Evolutionary conservation across 768 basidiomycete genomes (phyloP).

Genomic region (Leccinum aurantiacum): DNA sequence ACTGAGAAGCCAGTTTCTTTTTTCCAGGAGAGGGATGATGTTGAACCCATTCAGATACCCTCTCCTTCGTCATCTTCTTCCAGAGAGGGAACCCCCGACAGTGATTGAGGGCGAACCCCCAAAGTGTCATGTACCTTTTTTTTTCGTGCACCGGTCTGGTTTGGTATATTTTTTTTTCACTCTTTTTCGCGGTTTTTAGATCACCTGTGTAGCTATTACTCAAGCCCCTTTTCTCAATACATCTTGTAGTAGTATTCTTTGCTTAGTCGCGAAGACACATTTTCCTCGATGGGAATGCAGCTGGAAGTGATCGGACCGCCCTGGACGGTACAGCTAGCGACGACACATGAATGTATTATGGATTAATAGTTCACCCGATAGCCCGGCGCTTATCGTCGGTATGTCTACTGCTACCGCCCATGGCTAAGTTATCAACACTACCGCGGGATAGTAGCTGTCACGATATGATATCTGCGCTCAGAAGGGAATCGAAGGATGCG

Average conservation of each 20-base stretch:
- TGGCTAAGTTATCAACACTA: conserved; percentile 6
- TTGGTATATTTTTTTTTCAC: neutral
- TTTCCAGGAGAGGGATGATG: conserved; percentile 59
- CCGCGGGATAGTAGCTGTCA: conserved; percentile 16
- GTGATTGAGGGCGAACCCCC: conserved; percentile 18
- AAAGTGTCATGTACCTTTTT: neutral
- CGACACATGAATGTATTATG: neutral
- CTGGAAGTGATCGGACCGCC: neutral
- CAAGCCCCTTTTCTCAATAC: neutral
- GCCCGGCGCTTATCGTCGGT: conserved; percentile 26
- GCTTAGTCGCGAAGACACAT: neutral
- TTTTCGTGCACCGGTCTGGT: neutral
- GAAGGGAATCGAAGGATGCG: conserved; percentile 34
- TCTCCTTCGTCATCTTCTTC: conserved; percentile 52
- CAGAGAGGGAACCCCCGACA: conserved; percentile 32
- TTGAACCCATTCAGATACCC: conserved; percentile 51
- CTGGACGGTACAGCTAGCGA: neutral
- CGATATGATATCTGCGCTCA: conserved; percentile 27
- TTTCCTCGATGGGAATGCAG: neutral
- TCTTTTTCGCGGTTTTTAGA: conserved; percentile 1
- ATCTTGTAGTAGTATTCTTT: conserved; percentile 11
- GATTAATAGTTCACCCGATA: conserved; percentile 22
- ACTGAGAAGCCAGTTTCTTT: conserved; percentile 58
- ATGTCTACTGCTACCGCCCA: conserved; percentile 7
- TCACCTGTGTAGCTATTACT: conserved; percentile 20